Conservation (phyloP, 2,329 filamentous ascomycete species). For the Colletotrichum eremochloae region DNA sequence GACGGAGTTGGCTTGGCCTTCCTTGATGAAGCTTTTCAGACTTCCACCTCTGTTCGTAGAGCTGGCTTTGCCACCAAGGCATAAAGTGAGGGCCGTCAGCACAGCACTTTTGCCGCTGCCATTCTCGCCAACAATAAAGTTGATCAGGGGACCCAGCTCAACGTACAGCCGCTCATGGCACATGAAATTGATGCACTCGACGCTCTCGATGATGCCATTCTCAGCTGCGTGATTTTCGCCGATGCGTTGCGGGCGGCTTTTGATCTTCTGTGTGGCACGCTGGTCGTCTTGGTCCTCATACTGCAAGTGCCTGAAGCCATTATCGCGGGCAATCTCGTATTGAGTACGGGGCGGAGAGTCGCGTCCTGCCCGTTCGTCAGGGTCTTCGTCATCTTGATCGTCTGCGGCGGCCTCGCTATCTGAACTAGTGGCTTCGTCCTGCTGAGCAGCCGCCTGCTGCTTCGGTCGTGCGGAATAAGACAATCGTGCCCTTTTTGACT, state of each 20-base stretch:
- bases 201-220: constrained; percentile 87
- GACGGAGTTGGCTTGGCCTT: constrained; percentile 81
- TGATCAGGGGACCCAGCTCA: constrained; percentile 91
- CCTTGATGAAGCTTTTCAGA: constrained; percentile 91
- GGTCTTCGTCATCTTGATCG: constrained; percentile 48
- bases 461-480: constrained; percentile 46
- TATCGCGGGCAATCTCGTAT: constrained; percentile 73
- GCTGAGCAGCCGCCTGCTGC: constrained; percentile 34
- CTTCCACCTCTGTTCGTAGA: constrained; percentile 93
- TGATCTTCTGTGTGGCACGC: constrained; percentile 74
- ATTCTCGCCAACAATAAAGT: constrained; percentile 98
- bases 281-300: constrained; percentile 71
- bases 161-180: constrained; percentile 88
- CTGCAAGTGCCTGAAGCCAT: constrained; percentile 69
- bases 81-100: constrained; percentile 91
- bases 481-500: constrained; percentile 53
- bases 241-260: constrained; percentile 61
- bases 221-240: constrained; percentile 82
- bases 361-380: constrained; percentile 46
- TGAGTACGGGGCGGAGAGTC: constrained; percentile 66
- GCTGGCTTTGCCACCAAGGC: constrained; percentile 93
- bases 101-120: constrained; percentile 98
- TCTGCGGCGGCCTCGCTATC: constrained; percentile 47
- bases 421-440: constrained; percentile 40
- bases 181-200: constrained; percentile 96